A percentile compares a stretch with the other conserved stretches of the same genome.
These are phyloP conservation scores for Cladophialophora exuberans DNA, from an alignment of 2,329 filamentous ascomycete species.

Conservation along the genomic window DNA sequence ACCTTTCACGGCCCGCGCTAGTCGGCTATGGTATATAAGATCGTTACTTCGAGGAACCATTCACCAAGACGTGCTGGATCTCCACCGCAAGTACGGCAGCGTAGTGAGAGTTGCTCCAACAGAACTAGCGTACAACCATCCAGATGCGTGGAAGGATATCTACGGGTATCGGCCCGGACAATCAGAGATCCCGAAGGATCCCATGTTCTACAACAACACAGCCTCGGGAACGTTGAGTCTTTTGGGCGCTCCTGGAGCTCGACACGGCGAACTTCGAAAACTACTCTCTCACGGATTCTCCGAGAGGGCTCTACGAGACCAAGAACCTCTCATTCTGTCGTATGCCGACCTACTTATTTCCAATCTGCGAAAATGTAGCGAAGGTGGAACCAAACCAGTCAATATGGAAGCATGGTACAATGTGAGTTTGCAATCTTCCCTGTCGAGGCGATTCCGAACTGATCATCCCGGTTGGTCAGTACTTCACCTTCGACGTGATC, in stretches of 20 bases:
- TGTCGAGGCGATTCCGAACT: no score
- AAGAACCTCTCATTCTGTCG: slow-evolving; percentile 35
- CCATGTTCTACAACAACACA: neutral
- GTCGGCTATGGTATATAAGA: neutral
- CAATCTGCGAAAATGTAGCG: slow-evolving; percentile 14
- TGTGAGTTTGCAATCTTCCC: neutral
- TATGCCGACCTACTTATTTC: slow-evolving; percentile 19
- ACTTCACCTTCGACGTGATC: slow-evolving; percentile 41
- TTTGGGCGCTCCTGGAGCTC: no score
- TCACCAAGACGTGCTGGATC: neutral
- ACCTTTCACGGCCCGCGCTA: slow-evolving; percentile 51
- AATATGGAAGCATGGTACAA: neutral
- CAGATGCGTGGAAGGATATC: slow-evolving; percentile 19
- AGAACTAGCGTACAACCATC: neutral
- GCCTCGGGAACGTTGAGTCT: no score
- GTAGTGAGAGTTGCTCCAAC: neutral
- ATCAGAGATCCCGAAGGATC: neutral
- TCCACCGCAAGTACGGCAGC: neutral
- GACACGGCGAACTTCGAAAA: slow-evolving; percentile 39
- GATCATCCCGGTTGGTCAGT: no score
- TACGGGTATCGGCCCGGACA: neutral
- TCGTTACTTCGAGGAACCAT: neutral
- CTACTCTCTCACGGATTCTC: slow-evolving; percentile 41
- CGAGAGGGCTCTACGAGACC: slow-evolving; percentile 38
- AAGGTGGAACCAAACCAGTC: neutral